These are phyloP conservation scores for Wickerhamiella bombiphila DNA, from an alignment of 805 yeast species.

Conservation along the genomic window DNA sequence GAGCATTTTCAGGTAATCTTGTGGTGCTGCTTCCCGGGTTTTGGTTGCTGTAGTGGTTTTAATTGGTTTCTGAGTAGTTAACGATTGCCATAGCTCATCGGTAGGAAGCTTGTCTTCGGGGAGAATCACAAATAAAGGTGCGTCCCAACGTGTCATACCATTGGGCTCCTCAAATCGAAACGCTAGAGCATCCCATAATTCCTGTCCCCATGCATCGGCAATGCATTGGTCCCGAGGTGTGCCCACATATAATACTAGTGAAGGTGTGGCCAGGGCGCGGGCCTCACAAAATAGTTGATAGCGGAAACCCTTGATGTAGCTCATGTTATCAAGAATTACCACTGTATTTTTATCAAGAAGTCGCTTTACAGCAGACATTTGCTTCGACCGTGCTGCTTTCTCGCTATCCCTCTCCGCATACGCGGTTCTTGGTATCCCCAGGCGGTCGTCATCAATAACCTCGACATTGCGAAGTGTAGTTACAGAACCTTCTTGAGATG, in stretches of 20 bases:
- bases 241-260: slow-evolving; percentile 68
- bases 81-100: slow-evolving; percentile 40
- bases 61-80: slow-evolving; percentile 39
- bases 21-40: slow-evolving; percentile 62
- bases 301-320: slow-evolving; percentile 88
- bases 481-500: slow-evolving; percentile 33
- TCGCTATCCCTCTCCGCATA: slow-evolving; percentile 65
- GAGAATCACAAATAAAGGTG: slow-evolving; percentile 67
- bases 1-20: slow-evolving; percentile 61
- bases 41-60: slow-evolving; percentile 76
- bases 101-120: slow-evolving; percentile 39
- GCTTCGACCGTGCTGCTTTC: slow-evolving; percentile 67
- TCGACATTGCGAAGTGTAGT: slow-evolving; percentile 41
- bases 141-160: slow-evolving; percentile 77
- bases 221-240: slow-evolving; percentile 37
- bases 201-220: slow-evolving; percentile 45
- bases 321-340: slow-evolving; percentile 73
- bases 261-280: slow-evolving; percentile 65
- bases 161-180: slow-evolving; percentile 93
- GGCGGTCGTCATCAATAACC: slow-evolving; percentile 60
- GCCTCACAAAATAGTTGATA: slow-evolving; percentile 92
- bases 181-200: slow-evolving; percentile 48
- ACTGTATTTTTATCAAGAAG: slow-evolving; percentile 52
- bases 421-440: slow-evolving; percentile 54
- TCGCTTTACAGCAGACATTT: slow-evolving; percentile 79